Evolutionary conservation across 208 protist species (phyloP), one percentile per base, ranked within the genome.

Genomic region (Angomonas deanei): DNA sequence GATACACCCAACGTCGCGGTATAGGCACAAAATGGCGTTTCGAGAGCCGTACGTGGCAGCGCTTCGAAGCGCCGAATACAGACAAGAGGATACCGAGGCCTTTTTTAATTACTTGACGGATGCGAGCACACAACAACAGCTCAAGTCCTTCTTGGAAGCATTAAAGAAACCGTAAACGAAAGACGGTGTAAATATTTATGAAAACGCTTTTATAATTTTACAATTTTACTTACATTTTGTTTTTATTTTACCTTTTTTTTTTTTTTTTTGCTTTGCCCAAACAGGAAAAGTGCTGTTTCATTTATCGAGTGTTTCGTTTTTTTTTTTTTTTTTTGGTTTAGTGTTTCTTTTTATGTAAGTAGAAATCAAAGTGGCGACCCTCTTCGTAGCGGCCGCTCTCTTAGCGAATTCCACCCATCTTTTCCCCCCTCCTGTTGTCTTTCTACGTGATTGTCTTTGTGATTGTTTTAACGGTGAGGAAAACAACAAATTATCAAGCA

Each of bases 31-130:
- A 2, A 76, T 88, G 32, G 85, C 88, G 84, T 77, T 84, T 71
- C 84, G 84, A 8, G 76, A 80, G 1, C 79, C 87, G 57, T 82
- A 78, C 54, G 55, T 89, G 59, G 79, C 82, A 68, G 62, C 80
- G 61, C 66, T 92, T 19, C 72, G 72, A 50, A 70, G 80, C 0
- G 82, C 87, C 26, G 82, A 86, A 55, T 79, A 92, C 28, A 75
- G 82, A 49, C 66, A 78, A 34, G 88, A 89, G 64, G 86, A 92
- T 65, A 86, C 72, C n/a, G 75, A 92, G 68, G 88, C 84, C 46
- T 72, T 84, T 49, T 64, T 65, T 17, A 72, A 88, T 66, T 70
- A 85, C 46, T 68, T 90, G 66, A 68, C 67, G 49, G 81, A 70
- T 67, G 68, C 82, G 0, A 74, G 88, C 63, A 80, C 86, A 47